Base-by-base conservation (phyloP, 345 rosid genomes). In the Brassica juncea region DNA sequence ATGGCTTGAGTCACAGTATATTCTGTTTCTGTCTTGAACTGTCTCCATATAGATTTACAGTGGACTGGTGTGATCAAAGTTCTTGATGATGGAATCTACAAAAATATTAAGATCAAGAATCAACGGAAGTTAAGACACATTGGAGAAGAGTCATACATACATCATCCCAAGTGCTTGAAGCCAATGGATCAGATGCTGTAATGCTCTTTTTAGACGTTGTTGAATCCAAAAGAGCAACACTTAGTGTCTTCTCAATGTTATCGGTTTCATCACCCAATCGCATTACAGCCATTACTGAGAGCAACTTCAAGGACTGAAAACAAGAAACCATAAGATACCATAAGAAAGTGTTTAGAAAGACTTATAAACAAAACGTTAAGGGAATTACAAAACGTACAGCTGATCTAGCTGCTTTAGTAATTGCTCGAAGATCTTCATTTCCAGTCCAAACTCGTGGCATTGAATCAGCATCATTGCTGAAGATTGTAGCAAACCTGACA, bases 391-490 rank as follows among this genome's bases (percentile, higher is more conserved):
- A 64, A 19, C 93, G n/a, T 88, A 95, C 99, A 14, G 88, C 87
- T 23, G 90, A 87, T 77, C 98, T 90, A 79, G 98, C 96, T 74
- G 86, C 70, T 87, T 88, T 93, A 28, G 97, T 95, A 64, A 95
- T 95, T 21, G 92, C 91, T 73, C 97, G 90, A 84, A 95, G 88
- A 80, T 95, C 96, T 80, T 95, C 98, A 2, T 90, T 93, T 78
- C 99, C 98, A 0, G 93, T 92, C 99, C 99, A 95, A 83, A 95
- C 86, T 23, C 99, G 93, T 4, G 99, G 96, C 93, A 95, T 91
- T 63, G 99, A 95, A 75, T 95, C 99, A 64, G 92, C 81, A 85
- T 93, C 99, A 73, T 89, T 91, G 86, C 94, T 88, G 58, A 95
- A 93, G 79, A 90, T 73, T 76, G 82, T 83, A 71, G 88, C 80